Conservation (phyloP, 257 asterid species). For the Solanum sitiens region DNA sequence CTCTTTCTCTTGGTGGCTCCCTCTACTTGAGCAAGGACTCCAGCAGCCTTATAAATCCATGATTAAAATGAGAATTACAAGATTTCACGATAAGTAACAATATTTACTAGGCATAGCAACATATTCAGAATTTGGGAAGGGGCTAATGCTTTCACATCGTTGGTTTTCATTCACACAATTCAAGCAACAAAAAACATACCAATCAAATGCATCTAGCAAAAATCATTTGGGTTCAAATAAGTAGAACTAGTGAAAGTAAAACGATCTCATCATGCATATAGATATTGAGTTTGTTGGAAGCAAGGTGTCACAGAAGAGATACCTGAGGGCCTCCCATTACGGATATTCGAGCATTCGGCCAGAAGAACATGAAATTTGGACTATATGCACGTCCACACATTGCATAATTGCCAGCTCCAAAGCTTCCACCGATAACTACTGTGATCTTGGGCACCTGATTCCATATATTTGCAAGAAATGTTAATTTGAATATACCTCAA, state of each 20-base stretch:
- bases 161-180: neutral
- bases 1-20: slow-evolving; percentile 58
- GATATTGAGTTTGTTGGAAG: neutral
- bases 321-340: slow-evolving; percentile 99
- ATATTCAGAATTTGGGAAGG: neutral
- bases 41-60: slow-evolving; percentile 70
- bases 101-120: neutral
- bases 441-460: slow-evolving; percentile 87
- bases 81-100: neutral
- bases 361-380: slow-evolving; percentile 84
- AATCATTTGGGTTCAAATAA: neutral
- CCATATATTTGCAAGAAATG: slow-evolving; percentile 4
- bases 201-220: neutral
- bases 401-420: slow-evolving; percentile 98
- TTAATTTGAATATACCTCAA: neutral
- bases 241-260: neutral
- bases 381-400: slow-evolving; percentile 99
- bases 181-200: neutral
- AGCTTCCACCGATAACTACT: slow-evolving; percentile 86
- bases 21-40: slow-evolving; percentile 84
- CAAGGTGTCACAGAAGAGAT: neutral
- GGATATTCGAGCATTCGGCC: slow-evolving; percentile 97
- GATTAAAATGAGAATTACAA: neutral
- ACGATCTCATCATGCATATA: neutral
- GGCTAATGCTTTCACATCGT: neutral